Evolutionary conservation across 2,329 filamentous ascomycete genomes (phyloP).

Genomic region (Elsinoe batatas): DNA sequence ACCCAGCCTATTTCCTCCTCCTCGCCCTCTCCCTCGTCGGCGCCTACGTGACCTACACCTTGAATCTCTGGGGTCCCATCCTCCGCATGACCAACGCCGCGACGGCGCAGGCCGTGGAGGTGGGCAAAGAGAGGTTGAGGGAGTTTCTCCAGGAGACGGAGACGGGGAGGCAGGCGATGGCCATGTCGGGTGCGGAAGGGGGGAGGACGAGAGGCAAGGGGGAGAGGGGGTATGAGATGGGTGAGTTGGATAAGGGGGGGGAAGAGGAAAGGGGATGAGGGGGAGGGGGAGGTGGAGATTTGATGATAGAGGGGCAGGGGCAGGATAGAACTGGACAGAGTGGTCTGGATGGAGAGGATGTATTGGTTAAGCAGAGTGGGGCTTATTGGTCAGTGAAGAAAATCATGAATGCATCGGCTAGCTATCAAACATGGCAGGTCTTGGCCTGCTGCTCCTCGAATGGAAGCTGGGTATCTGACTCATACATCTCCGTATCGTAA

Average conservation of each 20-base stretch:
- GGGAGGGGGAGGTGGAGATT: constrained; percentile 38
- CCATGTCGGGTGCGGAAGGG: constrained; percentile 45
- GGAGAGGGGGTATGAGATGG: constrained; percentile 36
- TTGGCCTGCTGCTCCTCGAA: too few relatives aligned
- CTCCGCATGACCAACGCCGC: constrained; percentile 90
- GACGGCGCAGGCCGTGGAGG: constrained; percentile 72
- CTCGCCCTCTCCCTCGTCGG: constrained; percentile 65
- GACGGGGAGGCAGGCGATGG: constrained; percentile 70
- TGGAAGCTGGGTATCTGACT: too few relatives aligned
- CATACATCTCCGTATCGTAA: too few relatives aligned
- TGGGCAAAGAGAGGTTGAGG: constrained; percentile 81
- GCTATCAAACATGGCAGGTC: too few relatives aligned
- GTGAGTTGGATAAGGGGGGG: constrained; percentile 52
- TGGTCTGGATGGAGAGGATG: neutral
- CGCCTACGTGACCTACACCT: constrained; percentile 81
- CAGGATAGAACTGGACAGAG: neutral
- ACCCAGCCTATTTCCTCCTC: constrained; percentile 86
- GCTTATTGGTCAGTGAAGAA: too few relatives aligned
- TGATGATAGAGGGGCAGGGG: constrained; percentile 1
- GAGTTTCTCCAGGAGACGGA: constrained; percentile 87
- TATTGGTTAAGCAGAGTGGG: neutral
- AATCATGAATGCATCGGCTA: neutral
- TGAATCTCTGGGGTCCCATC: constrained; percentile 94
- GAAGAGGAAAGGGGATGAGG: constrained; percentile 40
- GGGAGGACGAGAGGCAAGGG: constrained; percentile 17